phyloP scores from a whole-genome alignment of 805 yeast genomes.

The Sungouiella blattae region DNA sequence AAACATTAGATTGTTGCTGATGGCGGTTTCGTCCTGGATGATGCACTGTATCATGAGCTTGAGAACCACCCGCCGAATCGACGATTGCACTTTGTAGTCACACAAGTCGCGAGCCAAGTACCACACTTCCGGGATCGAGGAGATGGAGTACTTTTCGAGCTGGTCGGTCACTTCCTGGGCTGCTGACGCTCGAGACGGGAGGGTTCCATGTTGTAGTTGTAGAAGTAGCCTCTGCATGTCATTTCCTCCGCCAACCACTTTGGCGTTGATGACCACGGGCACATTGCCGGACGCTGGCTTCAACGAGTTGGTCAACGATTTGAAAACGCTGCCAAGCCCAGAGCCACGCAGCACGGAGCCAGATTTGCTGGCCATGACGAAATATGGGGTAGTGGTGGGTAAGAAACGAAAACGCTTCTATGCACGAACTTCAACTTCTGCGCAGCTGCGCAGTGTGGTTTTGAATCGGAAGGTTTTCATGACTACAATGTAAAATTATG shows the following conservation, averaged over 20 bases:
- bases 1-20: slow-evolving; percentile 49
- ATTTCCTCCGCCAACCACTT: slow-evolving; percentile 43
- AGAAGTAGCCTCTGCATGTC: slow-evolving; percentile 36
- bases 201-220: slow-evolving; percentile 36
- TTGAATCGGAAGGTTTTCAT: too few species aligned
- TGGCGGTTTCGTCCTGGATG: slow-evolving; percentile 44
- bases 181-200: slow-evolving; percentile 43
- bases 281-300: slow-evolving; percentile 21
- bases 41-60: slow-evolving; percentile 56
- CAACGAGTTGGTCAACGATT: slow-evolving; percentile 36
- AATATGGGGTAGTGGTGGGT: too few species aligned
- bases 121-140: slow-evolving; percentile 75
- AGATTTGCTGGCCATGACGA: slow-evolving; percentile 30
- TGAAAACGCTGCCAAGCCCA: slow-evolving; percentile 40
- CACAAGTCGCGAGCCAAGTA: slow-evolving; percentile 57
- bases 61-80: slow-evolving; percentile 44
- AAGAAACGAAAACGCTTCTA: too few species aligned
- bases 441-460: too few species aligned
- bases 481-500: too few species aligned
- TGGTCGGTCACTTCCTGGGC: slow-evolving; percentile 49
- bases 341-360: slow-evolving; percentile 21
- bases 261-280: slow-evolving; percentile 34
- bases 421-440: too few species aligned
- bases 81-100: slow-evolving; percentile 23
- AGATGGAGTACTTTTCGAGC: slow-evolving; percentile 48